These are phyloP conservation scores for Pachysandra terminalis DNA, from an alignment of 164 flowering plant genomes.

Conservation along the genomic window DNA sequence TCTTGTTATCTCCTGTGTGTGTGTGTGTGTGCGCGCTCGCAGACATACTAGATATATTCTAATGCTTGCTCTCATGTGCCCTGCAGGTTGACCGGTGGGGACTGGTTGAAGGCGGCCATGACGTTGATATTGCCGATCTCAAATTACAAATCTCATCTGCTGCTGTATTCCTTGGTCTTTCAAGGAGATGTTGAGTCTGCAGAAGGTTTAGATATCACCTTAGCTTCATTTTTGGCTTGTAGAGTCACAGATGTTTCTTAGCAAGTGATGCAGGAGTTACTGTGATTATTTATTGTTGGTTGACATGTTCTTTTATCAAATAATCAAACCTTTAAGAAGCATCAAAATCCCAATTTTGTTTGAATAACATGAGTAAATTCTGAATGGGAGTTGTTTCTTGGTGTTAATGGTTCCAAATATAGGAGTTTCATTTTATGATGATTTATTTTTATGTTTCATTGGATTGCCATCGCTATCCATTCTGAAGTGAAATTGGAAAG, in stretches of 20 bases:
- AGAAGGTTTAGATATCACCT: background rate
- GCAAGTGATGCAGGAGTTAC: background rate
- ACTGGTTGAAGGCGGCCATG: conserved; percentile 98
- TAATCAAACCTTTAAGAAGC: background rate
- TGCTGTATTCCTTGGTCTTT: conserved; percentile 75
- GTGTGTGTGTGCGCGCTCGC: too few relatives aligned
- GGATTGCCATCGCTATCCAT: background rate
- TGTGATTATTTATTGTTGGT: background rate
- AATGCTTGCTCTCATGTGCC: background rate
- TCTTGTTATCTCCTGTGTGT: background rate
- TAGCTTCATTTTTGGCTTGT: background rate
- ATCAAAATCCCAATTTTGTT: background rate
- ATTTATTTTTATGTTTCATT: background rate
- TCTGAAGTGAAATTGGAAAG: background rate
- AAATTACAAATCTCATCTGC: conserved; percentile 85
- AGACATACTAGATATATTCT: too few relatives aligned
- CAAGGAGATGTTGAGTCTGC: conserved; percentile 31
- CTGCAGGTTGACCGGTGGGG: conserved; percentile 90
- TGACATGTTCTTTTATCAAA: background rate
- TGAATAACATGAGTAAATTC: background rate
- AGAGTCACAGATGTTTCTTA: background rate
- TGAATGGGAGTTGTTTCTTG: background rate
- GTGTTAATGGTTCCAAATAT: too few relatives aligned
- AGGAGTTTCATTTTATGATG: background rate
- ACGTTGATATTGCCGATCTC: conserved; percentile 89